Base-by-base conservation (phyloP, 257 asterid species). In the Plantago major region DNA sequence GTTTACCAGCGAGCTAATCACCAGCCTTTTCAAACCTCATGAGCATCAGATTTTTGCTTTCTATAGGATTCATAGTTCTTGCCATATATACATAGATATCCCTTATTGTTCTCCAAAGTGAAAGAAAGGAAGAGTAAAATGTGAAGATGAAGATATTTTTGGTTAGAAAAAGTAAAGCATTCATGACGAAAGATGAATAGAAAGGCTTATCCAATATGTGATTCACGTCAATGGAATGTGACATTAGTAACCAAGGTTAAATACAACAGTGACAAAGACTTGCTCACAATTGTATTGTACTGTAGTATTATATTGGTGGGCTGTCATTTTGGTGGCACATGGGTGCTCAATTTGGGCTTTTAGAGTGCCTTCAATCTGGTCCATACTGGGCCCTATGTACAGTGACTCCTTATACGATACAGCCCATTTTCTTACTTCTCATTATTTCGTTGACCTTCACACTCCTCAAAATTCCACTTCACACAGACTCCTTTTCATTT, bases 271-370 rank as follows among this genome's bases (percentile, higher is more conserved):
- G 57, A 52, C 1, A 52, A 11, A 52, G 57, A 52, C 57, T 17
- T 22, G 26, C 26, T 22, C 26, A 22, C 26, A 22, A 22, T 22
- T 22, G 26, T 22, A 22, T 22, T 22, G 26, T 22, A 22, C 26
- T 22, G 26, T 22, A 22, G 26, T 22, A 22, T 22, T 33, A 7
- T 33, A 33, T 33, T 33, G 40, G 40, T 33, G 40, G 40, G n/a
- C 13, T 55, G 42, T 55, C 12, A 54, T 54, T 28, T 57, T 40
- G 44, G 26, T 57, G 15, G 46, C 63, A 65, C 62, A 55, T 65
- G 64, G 48, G 61, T 59, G 62, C 61, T 43, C 19, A 60, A 67
- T 40, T 42, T 67, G 66, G 65, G 72, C 72, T 67, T 67, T 67
- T 59, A 19, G 48, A 67, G 55, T 67, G 61, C 8, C 55, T 45